These are phyloP conservation scores for Cryptosporidium canis DNA, from an alignment of 169 alveolate genomes.

Conservation along the genomic window DNA sequence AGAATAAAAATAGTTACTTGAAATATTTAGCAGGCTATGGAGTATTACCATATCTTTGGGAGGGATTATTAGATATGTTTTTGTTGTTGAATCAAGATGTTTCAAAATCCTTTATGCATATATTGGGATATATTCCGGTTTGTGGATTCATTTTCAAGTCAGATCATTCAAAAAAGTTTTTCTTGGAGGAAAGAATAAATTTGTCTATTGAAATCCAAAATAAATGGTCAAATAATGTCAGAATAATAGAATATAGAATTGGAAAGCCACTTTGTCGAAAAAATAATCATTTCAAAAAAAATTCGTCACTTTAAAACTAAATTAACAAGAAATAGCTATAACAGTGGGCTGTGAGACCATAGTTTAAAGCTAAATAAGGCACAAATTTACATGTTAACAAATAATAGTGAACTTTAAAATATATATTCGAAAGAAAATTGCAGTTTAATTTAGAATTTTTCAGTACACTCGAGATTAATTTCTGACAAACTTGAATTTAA, in stretches of 20 bases:
- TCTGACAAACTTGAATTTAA: not conserved
- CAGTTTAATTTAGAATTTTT: not conserved
- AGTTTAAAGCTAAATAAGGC: not conserved
- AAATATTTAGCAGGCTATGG: not conserved
- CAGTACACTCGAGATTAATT: not conserved
- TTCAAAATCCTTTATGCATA: not conserved
- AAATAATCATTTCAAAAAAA: not conserved
- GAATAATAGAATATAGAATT: not conserved
- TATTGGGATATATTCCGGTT: constrained; percentile 2
- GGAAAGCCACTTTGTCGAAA: not conserved
- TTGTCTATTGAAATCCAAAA: not conserved
- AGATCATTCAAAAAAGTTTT: not conserved
- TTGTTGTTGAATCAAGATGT: not conserved
- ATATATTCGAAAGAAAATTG: not conserved
- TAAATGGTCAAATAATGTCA: not conserved
- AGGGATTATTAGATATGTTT: not conserved
- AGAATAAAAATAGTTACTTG: not conserved
- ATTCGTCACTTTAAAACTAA: too few species aligned
- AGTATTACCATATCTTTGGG: constrained; percentile 29
- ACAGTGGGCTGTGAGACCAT: too few species aligned
- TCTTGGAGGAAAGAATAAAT: constrained; percentile 9
- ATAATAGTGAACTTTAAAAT: not conserved
- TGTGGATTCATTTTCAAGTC: not conserved
- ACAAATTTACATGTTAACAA: not conserved
- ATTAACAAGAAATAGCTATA: too few species aligned